A percentile compares a stretch with the other conserved stretches of the same genome.
phyloP scores from a whole-genome alignment of 2,329 filamentous ascomycete genomes.

The Cladosporium halotolerans region DNA sequence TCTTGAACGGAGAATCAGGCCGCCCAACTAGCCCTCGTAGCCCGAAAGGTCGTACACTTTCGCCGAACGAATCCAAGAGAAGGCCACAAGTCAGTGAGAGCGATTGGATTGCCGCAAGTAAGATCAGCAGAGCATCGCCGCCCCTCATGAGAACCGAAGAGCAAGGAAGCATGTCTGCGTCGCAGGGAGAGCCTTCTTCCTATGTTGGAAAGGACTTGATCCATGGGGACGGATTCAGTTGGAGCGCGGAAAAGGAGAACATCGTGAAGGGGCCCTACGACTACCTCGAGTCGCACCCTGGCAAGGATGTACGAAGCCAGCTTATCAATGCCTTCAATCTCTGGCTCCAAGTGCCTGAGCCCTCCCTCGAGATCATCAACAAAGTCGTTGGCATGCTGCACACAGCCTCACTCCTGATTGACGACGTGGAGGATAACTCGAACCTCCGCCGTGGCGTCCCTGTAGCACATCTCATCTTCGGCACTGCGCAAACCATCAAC shows the following conservation, averaged over 20 bases:
- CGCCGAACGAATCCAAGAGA: constrained; percentile 19
- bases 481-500: constrained; percentile 83
- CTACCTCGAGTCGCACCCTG: constrained; percentile 71
- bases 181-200: constrained; percentile 6
- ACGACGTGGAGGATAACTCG: constrained; percentile 82
- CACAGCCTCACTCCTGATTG: constrained; percentile 74
- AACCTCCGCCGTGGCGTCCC: constrained; percentile 70
- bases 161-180: constrained; percentile 14
- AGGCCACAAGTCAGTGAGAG: constrained; percentile 21
- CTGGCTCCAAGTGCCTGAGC: constrained; percentile 67
- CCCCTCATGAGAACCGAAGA: constrained; percentile 21
- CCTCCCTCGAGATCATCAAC: constrained; percentile 67
- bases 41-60: constrained; percentile 17
- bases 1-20: constrained; percentile 28
- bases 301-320: constrained; percentile 77
- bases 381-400: constrained; percentile 79
- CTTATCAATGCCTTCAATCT: constrained; percentile 75
- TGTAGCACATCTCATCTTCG: constrained; percentile 79
- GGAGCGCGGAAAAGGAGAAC: constrained; percentile 69
- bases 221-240: constrained; percentile 43
- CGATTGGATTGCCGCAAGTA: constrained; percentile 24
- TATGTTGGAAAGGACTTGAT: constrained; percentile 31
- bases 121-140: constrained; percentile 32
- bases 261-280: constrained; percentile 73
- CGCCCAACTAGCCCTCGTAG: constrained; percentile 17